Base-by-base conservation (phyloP, 345 rosid species). In the Orychophragmus violaceus region DNA sequence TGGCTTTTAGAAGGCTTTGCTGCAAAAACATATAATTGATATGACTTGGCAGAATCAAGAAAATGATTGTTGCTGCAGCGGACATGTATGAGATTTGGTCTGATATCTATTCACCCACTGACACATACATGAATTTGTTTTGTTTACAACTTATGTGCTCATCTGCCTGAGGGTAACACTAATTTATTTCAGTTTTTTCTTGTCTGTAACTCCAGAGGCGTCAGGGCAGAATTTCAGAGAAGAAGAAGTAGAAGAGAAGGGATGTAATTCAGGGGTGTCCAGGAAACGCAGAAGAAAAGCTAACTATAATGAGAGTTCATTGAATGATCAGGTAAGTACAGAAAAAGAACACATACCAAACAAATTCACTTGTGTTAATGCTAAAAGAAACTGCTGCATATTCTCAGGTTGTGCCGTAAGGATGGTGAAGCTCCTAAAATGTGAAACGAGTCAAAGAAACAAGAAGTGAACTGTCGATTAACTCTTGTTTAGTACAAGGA, bases 191-290 rank as follows among this genome's bases (percentile, higher is more conserved):
- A 10, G 19, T 14, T 1, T 56, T 45, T 64, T 25, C 76, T 7
- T 14, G n/a, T 49, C n/a, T 63, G 23, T 57, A 52, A 27, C 13
- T 65, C 2, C 83, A 84, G 96, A 89, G 80, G 82, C 71, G 7
- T 83, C 87, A 8, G 88, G 82, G 74, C 96, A 87, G 82, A 89
- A 89, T 76, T 89, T 89, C 80, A 77, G 50, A 22, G 81, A 81
- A 37, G 82, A 64, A 59, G 72, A 66, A 64, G 72, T 53, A 56
- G 77, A 51, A 56, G 76, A 69, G 22, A 58, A 68, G 18, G 70
- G 60, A 54, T 59, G 59, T 39, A 21, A 64, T 16, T 50, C 69
- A 58, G 28, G 21, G 59, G 42, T 57, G 65, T 33, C 29, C 23
- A 64, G 36, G 24, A 72, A 65, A 50, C 60, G 71, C 8, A 54